A percentile compares a stretch with the other conserved stretches of the same genome.
Conservation (phyloP, 768 basidiomycete species). For the Cystoderma amianthinum region DNA sequence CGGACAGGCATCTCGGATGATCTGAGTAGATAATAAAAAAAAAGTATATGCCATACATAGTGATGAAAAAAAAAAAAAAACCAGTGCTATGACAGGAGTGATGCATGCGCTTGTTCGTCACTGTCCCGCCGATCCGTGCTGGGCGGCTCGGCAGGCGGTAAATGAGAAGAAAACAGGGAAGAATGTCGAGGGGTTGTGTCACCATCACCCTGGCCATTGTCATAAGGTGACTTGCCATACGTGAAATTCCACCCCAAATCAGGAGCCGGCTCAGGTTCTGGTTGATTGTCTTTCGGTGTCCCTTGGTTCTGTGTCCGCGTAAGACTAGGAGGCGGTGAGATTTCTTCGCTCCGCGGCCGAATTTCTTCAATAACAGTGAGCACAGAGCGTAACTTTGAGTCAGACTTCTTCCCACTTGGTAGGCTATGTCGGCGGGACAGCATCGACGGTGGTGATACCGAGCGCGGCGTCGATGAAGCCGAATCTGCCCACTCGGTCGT, state of each 20-base stretch:
- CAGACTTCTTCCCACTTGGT: constrained; percentile 45
- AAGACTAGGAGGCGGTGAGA: neutral
- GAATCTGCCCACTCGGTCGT: constrained; percentile 52
- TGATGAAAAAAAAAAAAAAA: no score
- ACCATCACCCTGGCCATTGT: constrained; percentile 5
- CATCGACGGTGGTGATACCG: constrained; percentile 41
- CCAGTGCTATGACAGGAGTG: neutral
- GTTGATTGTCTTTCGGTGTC: constrained; percentile 6
- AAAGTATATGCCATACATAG: no score
- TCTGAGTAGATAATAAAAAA: no score
- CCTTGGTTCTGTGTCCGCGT: neutral
- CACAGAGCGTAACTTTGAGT: constrained; percentile 67
- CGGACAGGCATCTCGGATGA: no score
- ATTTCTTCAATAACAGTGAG: constrained; percentile 67
- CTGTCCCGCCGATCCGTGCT: constrained; percentile 15
- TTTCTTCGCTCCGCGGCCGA: neutral
- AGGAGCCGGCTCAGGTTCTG: constrained; percentile 19
- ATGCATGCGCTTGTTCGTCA: constrained; percentile 7
- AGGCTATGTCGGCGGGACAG: constrained; percentile 43
- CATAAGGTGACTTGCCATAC: constrained; percentile 31
- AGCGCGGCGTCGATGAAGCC: constrained; percentile 37
- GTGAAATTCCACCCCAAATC: constrained; percentile 32
- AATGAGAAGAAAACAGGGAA: constrained; percentile 6
- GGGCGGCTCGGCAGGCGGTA: constrained; percentile 4
- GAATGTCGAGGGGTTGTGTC: constrained; percentile 11